These are phyloP conservation scores for Lasiosphaeria miniovina DNA, from an alignment of 495 filamentous ascomycete genomes.

Conservation along the genomic window DNA sequence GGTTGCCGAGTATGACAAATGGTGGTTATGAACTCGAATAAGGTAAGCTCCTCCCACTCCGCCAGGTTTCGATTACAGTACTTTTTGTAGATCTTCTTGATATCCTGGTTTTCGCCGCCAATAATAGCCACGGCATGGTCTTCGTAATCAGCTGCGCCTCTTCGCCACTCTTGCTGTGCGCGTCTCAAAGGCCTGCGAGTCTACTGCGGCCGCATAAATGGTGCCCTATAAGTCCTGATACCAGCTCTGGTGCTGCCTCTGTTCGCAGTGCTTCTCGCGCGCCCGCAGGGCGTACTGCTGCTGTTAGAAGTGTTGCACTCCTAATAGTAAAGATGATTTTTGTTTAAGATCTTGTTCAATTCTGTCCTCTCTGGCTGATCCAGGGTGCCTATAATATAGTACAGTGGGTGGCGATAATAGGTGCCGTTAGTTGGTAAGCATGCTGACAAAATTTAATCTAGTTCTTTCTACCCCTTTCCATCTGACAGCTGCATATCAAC, in stretches of 20 bases:
- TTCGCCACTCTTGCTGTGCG: no score
- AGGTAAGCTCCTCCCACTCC: neutral
- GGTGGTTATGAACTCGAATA: neutral
- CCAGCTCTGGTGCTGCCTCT: no score
- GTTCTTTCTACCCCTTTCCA: neutral
- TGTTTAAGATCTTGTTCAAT: no score
- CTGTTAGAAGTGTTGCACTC: neutral
- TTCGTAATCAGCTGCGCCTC: no score
- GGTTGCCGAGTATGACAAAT: neutral
- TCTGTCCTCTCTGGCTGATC: no score
- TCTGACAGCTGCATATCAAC: no score
- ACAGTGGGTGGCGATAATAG: neutral
- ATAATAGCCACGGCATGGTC: neutral
- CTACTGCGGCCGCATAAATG: no score
- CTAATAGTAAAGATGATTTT: neutral
- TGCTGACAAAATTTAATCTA: neutral
- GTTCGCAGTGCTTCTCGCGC: no score
- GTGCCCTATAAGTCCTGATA: no score
- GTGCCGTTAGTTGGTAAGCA: neutral
- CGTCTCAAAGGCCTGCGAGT: no score
- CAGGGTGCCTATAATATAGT: no score
- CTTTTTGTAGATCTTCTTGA: neutral
- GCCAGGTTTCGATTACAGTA: neutral
- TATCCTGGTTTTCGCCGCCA: neutral
- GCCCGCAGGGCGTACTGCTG: no score